A percentile compares a stretch with the other conserved stretches of the same genome.
Evolutionary conservation across 768 basidiomycete species (phyloP).

Genomic region (Tulasnella sp.): DNA sequence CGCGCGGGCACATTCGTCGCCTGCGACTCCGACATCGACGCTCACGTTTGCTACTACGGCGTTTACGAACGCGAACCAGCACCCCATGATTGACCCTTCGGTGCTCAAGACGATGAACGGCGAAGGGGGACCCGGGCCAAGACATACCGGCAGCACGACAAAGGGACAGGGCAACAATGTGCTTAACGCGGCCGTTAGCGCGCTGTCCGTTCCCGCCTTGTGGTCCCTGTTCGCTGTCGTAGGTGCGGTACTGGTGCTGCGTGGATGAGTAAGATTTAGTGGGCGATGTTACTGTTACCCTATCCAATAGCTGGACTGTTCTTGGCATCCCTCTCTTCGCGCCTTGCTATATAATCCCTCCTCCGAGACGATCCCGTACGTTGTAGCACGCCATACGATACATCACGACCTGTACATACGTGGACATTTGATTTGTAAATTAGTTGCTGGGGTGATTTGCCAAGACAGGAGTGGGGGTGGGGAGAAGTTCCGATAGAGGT

Average conservation of each 20-base stretch:
- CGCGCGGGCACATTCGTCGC: slow-evolving; percentile 18
- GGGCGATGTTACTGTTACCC: neutral
- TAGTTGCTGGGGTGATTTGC: too few species aligned
- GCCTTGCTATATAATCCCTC: neutral
- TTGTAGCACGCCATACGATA: neutral
- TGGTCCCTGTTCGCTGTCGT: neutral
- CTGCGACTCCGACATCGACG: neutral
- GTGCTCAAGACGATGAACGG: slow-evolving; percentile 11
- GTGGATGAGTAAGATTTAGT: neutral
- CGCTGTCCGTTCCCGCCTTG: neutral
- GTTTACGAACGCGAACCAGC: neutral
- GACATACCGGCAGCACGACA: slow-evolving; percentile 2
- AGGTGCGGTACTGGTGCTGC: neutral
- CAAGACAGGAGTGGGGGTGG: too few species aligned
- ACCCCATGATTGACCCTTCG: neutral
- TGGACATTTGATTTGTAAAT: too few species aligned
- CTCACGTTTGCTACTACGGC: slow-evolving; percentile 7
- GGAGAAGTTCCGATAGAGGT: too few species aligned
- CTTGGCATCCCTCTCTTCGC: too few species aligned
- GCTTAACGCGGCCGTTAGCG: neutral
- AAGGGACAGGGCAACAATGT: neutral
- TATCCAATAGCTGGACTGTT: too few species aligned
- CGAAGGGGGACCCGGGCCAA: slow-evolving; percentile 1
- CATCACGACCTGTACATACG: too few species aligned
- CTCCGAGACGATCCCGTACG: neutral